Base-by-base conservation (phyloP, 139 green algal genomes). In the Gonium pectorale region DNA sequence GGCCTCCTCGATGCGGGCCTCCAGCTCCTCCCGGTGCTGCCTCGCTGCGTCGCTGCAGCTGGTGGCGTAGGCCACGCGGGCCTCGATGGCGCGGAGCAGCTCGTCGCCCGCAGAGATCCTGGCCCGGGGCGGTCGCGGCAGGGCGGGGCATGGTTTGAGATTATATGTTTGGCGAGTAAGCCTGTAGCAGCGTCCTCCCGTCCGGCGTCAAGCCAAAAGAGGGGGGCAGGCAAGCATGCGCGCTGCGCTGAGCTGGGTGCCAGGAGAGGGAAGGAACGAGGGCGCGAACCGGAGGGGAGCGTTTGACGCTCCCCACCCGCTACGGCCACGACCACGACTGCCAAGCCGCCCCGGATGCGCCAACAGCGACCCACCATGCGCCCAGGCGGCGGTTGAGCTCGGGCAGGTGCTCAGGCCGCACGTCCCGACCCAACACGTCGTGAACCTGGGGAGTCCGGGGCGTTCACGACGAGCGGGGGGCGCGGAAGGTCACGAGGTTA, bases 361-460 rank as follows among this genome's bases (percentile, higher is more conserved):
- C 5, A 69, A 31, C 3, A 67, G 51, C 26, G 29, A 33, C 75
- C 40, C 56, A 95, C 94, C 95, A 97, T 21, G 56, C 86, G 24
- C 46, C 66, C 37, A 97, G 81, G 1, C 90, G 81, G 0, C 59
- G 80, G 3, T 86, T 85, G 17, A 97, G 72, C 7, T 73, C 67
- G 0, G 64, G 59, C 69, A 96, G 60, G 37, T 94, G 60, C 33
- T 91, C 83, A 5, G 89, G 87, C 35, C 85, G 87, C 59, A 96
- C 89, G 64, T 97, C 95, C 5, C 93, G 87, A 0, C 87, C 88
- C 3, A 91, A 82, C 15, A 89, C 90, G 27, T 93, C 73, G 66
- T 94, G 72, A 27, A 97, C 90, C 64, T 93, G 89, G 93, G 59
- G 43, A n/a, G n/a, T n/a, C n/a, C n/a, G n/a, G n/a, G n/a, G n/a